Evolutionary conservation across 2,329 filamentous ascomycete genomes (phyloP), one percentile per base, ranked within the genome.

Genomic region (Ophiocordyceps sinensis): DNA sequence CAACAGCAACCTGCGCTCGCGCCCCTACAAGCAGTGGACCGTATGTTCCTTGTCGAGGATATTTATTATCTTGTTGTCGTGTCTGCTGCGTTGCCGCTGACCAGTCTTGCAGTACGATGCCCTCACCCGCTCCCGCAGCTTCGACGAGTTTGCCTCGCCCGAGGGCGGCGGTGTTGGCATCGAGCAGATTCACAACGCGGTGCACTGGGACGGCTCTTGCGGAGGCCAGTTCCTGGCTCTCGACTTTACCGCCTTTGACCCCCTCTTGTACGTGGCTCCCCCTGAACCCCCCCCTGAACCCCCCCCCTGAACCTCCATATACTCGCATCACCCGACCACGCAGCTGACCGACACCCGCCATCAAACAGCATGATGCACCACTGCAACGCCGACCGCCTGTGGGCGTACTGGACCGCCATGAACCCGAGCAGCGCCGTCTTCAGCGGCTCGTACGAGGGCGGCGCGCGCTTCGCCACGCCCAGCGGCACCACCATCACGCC

Each of bases 351-450:
- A 15, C 17, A 7, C 14, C 32, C 14, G 23, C 7, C 23, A 23
- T 15, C 28, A 3, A 21, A 15, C 34, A 60, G 58, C 48, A 65
- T 63, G 65, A 52, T 70, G 23, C 67, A 70, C 44, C 69, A 70
- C 58, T 57, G 66, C 51, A 76, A 82, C 49, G 67, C 82, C 41
- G 77, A 82, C 50, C 71, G 78, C 34, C 63, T 82, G 31, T 79
- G 77, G 58, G 68, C 74, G n/a, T 65, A 70, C 49, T 73, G 64
- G 64, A 61, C 70, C 50, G 61, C 60, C 26, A 62, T 72, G 39
- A 49, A 54, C 43, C 63, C 63, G 19, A 44, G 50, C 37, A 47
- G 58, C 44, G 46, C 51, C 41, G 52, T 62, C 28, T 64, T 67
- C 49, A 49, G 43, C 28, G 47, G 45, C 37, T 53, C 60, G 6